These are phyloP conservation scores for Arctostaphylos glauca DNA, from an alignment of 148 eudicot genomes.

Conservation along the genomic window DNA sequence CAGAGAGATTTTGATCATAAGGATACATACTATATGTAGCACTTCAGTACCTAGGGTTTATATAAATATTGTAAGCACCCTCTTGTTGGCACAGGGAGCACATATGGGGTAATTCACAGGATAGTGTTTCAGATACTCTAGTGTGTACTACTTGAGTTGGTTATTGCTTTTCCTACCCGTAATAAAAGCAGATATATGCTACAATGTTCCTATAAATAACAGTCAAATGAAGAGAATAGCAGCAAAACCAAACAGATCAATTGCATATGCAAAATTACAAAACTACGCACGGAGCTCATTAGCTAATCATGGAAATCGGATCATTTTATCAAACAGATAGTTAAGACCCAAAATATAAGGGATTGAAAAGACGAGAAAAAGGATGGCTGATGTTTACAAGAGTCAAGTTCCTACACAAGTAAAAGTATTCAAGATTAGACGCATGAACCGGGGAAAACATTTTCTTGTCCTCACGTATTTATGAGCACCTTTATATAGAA, in stretches of 20 bases:
- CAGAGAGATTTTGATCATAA: conserved; percentile 14
- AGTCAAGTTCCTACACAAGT: neutral
- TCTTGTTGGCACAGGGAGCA: conserved; percentile 1
- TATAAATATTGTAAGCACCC: conserved; percentile 5
- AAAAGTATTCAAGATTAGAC: neutral
- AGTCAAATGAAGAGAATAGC: conserved; percentile 2
- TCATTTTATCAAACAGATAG: conserved; percentile 8
- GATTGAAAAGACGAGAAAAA: neutral
- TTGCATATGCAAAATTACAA: neutral
- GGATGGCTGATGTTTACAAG: neutral
- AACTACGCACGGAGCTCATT: neutral
- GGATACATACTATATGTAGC: conserved; percentile 2
- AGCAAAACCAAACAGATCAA: conserved; percentile 11
- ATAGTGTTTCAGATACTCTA: conserved; percentile 15
- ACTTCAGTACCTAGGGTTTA: neutral
- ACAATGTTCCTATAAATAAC: neutral
- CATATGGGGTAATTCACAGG: neutral
- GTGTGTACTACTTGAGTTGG: conserved; percentile 1
- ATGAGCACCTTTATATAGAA: neutral
- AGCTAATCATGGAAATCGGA: neutral
- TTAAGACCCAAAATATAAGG: neutral
- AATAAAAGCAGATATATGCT: neutral
- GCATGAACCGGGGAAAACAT: neutral
- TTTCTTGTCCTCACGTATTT: neutral
- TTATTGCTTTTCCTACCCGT: neutral